Percentiles rank a stretch among this genome's conserved stretches.
Conservation (phyloP, 2,329 filamentous ascomycete species). For the Penicillium rolfsii region DNA sequence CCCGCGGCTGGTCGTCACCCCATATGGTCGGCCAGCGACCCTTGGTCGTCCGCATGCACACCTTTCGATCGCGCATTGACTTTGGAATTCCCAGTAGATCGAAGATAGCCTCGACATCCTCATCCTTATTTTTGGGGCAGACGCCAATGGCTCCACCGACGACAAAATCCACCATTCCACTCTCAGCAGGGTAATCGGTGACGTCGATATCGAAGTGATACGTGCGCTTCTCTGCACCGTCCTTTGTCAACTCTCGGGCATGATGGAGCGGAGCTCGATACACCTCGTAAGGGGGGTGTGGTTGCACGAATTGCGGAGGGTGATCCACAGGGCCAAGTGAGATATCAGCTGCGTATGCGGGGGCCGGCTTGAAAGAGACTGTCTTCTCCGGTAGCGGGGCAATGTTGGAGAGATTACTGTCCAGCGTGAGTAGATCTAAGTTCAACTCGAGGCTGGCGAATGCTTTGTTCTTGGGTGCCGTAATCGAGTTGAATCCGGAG, state of each 20-base stretch:
- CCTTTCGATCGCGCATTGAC: conserved; percentile 79
- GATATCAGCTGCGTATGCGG: conserved; percentile 39
- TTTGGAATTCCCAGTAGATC: conserved; percentile 79
- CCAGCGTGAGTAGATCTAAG: conserved; percentile 71
- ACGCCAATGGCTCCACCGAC: conserved; percentile 95
- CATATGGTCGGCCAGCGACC: conserved; percentile 98
- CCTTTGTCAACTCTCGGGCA: conserved; percentile 81
- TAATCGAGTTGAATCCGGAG: conserved; percentile 53
- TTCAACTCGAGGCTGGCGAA: conserved; percentile 78
- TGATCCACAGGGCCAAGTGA: conserved; percentile 54
- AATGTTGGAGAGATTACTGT: conserved; percentile 71
- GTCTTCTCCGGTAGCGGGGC: conserved; percentile 74
- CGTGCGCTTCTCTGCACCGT: conserved; percentile 91
- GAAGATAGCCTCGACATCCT: conserved; percentile 79
- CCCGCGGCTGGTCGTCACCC: conserved; percentile 84
- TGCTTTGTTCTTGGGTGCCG: conserved; percentile 71
- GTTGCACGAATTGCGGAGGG: conserved; percentile 88
- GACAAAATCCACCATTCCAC: conserved; percentile 83
- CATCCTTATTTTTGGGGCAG: conserved; percentile 79
- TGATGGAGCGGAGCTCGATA: conserved; percentile 86
- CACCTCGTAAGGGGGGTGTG: conserved; percentile 90
- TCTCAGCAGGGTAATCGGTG: conserved; percentile 86
- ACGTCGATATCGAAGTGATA: conserved; percentile 98
- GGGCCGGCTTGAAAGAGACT: conserved; percentile 62
- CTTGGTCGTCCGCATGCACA: conserved; percentile 74